Evolutionary conservation across 148 eudicot species (phyloP).

Genomic region (Persicaria maculosa): DNA sequence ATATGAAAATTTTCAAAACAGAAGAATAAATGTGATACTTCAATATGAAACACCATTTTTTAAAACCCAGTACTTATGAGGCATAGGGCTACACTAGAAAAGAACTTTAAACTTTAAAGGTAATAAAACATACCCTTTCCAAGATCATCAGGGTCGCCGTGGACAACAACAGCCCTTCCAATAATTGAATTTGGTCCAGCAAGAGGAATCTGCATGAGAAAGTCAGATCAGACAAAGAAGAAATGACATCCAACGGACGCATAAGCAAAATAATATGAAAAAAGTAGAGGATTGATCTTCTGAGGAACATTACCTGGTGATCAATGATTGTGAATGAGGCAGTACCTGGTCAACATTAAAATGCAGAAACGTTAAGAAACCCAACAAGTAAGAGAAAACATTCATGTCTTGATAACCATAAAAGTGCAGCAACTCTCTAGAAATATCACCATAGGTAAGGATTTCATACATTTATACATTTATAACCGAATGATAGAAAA

Average conservation of each 20-base stretch:
- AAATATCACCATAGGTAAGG: neutral
- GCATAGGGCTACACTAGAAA: neutral
- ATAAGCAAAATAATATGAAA: neutral
- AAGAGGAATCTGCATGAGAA: slow-evolving; percentile 64
- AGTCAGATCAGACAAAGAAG: slow-evolving; percentile 6
- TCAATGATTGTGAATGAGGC: slow-evolving; percentile 71
- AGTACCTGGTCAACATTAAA: slow-evolving; percentile 43
- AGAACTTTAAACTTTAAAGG: neutral
- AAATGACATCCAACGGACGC: neutral
- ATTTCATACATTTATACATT: neutral
- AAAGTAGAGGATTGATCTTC: slow-evolving; percentile 1
- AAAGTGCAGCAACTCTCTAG: neutral
- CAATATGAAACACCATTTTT: neutral
- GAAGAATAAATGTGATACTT: neutral
- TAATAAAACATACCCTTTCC: slow-evolving; percentile 56
- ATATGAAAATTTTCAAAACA: neutral
- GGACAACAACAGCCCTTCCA: slow-evolving; percentile 98
- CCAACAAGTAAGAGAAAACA: neutral
- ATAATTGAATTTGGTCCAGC: slow-evolving; percentile 70
- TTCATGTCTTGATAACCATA: neutral
- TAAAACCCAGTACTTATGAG: neutral
- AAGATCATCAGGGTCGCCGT: slow-evolving; percentile 96
- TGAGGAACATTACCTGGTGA: slow-evolving; percentile 41
- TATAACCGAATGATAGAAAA: neutral
- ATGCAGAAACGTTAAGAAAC: neutral